These are phyloP conservation scores for Ustilago cynodontis DNA, from an alignment of 1,284 basidiomycete genomes.

Conservation along the genomic window DNA sequence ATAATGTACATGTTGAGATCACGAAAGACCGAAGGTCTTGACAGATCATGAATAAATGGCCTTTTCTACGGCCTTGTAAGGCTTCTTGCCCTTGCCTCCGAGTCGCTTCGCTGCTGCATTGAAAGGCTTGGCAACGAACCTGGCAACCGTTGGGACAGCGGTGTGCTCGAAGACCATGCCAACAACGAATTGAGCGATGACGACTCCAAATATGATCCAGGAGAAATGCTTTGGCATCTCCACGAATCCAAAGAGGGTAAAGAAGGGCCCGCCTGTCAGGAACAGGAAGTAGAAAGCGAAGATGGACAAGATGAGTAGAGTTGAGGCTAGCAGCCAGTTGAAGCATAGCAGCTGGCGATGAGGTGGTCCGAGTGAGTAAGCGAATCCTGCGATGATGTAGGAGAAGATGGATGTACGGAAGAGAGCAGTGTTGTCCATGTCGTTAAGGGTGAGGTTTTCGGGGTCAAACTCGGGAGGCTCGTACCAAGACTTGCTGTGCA, in stretches of 20 bases:
- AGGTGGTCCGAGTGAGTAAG: slow-evolving; percentile 47
- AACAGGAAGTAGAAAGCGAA: slow-evolving; percentile 55
- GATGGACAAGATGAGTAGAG: slow-evolving; percentile 37
- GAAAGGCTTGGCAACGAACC: slow-evolving; percentile 17
- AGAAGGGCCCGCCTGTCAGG: slow-evolving; percentile 47
- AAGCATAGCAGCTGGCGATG: slow-evolving; percentile 42
- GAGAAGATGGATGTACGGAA: slow-evolving; percentile 50
- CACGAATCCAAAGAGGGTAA: slow-evolving; percentile 50
- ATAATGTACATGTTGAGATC: no score
- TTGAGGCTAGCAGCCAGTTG: slow-evolving; percentile 43
- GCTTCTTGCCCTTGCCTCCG: slow-evolving; percentile 14
- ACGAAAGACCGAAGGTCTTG: no score
- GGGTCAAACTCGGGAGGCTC: slow-evolving; percentile 43
- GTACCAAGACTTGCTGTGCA: slow-evolving; percentile 42
- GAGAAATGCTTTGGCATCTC: slow-evolving; percentile 31
- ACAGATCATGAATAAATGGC: slow-evolving; percentile 18
- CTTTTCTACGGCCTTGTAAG: slow-evolving; percentile 24
- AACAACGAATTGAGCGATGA: slow-evolving; percentile 36
- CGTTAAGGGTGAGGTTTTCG: slow-evolving; percentile 43
- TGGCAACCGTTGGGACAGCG: slow-evolving; percentile 11
- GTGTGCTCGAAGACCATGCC: slow-evolving; percentile 39
- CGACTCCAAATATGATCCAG: slow-evolving; percentile 52
- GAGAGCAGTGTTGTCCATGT: slow-evolving; percentile 53
- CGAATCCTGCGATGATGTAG: slow-evolving; percentile 51
- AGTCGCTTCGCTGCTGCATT: slow-evolving; percentile 3